These are phyloP conservation scores for Tetrastigma voinierianum DNA, from an alignment of 164 flowering plant species.

Conservation along the genomic window DNA sequence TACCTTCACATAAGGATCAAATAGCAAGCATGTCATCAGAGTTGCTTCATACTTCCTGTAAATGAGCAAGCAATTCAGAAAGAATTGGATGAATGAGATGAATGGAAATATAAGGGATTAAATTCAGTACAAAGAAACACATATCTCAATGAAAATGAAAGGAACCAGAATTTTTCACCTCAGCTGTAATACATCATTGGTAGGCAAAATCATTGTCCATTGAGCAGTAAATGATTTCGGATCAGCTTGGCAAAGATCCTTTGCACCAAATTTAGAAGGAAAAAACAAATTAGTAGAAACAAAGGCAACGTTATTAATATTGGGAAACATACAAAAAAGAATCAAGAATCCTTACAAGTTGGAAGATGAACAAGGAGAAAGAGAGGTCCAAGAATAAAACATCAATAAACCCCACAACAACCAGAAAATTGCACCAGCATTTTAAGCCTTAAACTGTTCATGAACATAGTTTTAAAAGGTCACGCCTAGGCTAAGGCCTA, in stretches of 20 bases:
- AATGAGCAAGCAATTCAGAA: constrained; percentile 14
- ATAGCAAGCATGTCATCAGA: constrained; percentile 83
- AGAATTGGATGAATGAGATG: constrained; percentile 2
- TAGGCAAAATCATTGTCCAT: constrained; percentile 88
- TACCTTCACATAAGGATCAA: constrained; percentile 88
- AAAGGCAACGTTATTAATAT: background rate
- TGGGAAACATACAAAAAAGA: background rate
- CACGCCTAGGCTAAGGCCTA: too few relatives aligned
- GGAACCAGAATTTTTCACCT: constrained; percentile 42
- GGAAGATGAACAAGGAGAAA: too few relatives aligned
- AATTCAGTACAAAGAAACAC: background rate
- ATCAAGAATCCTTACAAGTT: too few relatives aligned
- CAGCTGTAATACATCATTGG: constrained; percentile 70
- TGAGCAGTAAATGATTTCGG: constrained; percentile 68
- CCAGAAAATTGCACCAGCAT: background rate
- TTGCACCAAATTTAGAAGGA: constrained; percentile 14
- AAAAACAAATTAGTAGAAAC: background rate
- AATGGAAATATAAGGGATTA: background rate
- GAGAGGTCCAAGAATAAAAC: too few relatives aligned
- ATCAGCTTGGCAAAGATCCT: constrained; percentile 94
- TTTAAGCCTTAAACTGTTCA: background rate
- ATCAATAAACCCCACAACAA: too few relatives aligned
- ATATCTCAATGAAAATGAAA: constrained; percentile 1
- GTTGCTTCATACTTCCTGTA: constrained; percentile 82
- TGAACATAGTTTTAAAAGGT: background rate